Evolutionary conservation across 768 basidiomycete species (phyloP), one percentile per base, ranked within the genome.

Genomic region (Cyclocybe cylindracea): DNA sequence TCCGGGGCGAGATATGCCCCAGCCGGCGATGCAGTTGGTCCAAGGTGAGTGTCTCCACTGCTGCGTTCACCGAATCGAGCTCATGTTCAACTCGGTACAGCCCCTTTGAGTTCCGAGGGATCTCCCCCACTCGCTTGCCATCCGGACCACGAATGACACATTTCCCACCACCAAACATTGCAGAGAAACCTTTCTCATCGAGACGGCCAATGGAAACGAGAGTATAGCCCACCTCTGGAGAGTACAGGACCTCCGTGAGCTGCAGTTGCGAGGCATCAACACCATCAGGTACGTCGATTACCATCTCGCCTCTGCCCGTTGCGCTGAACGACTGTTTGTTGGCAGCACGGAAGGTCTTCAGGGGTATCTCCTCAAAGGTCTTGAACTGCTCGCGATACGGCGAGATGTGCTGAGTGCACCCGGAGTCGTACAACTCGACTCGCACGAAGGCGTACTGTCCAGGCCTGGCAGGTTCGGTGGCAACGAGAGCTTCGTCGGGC

Each of bases 351-450:
- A 16, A 16, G 16, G 16, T 16, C 16, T 16, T 16, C 1, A 1
- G 16, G 16, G 16, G 16, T 16, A 16, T 16, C 16, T 16, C 16
- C 16, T 16, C 16, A 16, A 16, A 16, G 16, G 16, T 16, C 16
- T 16, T 16, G 16, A 16, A 16, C 16, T 16, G 16, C 16, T 16
- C 16, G 1, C 16, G 16, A 16, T 16, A 16, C 16, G 16, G 16
- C 16, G 16, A 16, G 16, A 72, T 65, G 55, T 71, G 70, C 14
- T 48, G 44, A 1, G 64, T 66, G 31, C 55, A 52, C 1, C 72
- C 68, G 6, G 69, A 73, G 43, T 74, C 67, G 36, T 62, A 61
- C 8, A 64, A 44, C 53, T 64, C 63, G 34, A 50, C 51, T 3
- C 38, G 34, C 36, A 40, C n/a, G 7, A 33, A 36, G 10, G 24